Percentiles rank a stretch among this genome's conserved stretches.
These are phyloP conservation scores for Taiozyma sp. DNA, from an alignment of 1,139 yeast genomes.

Conservation along the genomic window DNA sequence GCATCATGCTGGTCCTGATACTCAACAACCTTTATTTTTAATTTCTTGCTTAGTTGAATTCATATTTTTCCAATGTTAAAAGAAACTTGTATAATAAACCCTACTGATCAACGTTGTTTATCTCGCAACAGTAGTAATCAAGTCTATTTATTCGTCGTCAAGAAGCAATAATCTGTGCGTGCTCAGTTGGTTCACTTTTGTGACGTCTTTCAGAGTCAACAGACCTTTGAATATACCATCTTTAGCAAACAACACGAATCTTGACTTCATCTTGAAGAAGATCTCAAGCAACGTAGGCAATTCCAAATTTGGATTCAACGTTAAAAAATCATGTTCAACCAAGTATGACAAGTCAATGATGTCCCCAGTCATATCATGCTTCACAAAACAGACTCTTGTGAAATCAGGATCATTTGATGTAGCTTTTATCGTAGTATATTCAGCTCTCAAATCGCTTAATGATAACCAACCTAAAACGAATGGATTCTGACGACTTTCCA, in stretches of 20 bases:
- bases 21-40: not conserved
- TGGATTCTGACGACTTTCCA: conserved; percentile 25
- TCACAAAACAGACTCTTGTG: conserved; percentile 15
- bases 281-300: conserved; percentile 21
- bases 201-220: conserved; percentile 19
- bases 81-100: no score
- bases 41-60: not conserved
- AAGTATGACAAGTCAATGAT: conserved; percentile 9
- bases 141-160: not conserved
- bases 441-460: conserved; percentile 29
- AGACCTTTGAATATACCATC: conserved; percentile 19
- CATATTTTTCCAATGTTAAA: not conserved
- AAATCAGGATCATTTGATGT: conserved; percentile 5
- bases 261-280: conserved; percentile 21
- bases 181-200: conserved; percentile 6
- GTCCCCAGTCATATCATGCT: not conserved
- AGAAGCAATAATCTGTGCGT: not conserved
- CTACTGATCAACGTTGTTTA: not conserved
- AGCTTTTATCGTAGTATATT: conserved; percentile 16
- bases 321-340: conserved; percentile 15
- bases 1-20: not conserved
- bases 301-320: conserved; percentile 13
- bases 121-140: not conserved
- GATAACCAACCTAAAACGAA: conserved; percentile 37
- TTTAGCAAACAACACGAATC: conserved; percentile 17